Base-by-base conservation (phyloP, 768 basidiomycete species). In the Tylopilus cervinicoccineus region DNA sequence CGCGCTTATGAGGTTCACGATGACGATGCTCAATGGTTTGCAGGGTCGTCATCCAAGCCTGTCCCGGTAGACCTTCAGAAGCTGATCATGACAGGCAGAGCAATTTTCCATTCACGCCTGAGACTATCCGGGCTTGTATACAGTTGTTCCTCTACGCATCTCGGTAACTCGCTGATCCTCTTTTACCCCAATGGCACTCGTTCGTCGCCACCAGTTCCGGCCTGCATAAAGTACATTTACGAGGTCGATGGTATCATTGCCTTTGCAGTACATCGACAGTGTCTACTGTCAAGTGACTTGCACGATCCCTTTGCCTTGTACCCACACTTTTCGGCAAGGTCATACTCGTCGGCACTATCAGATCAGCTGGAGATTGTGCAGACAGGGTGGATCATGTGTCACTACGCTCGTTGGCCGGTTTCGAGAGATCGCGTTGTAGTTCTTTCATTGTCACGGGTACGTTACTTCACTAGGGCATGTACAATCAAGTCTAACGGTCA, bases 191-290 rank as follows among this genome's bases (percentile, higher is more conserved):
- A 16, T 0, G 46, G 56, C 12, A 19, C 33, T 17, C 5, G 9
- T 8, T 38, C 8, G 2, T 45, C 6, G 2, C n/a, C 14, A 0
- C 54, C 54, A 20, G 29, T 59, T 10, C 58, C 58, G 0, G 47
- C 46, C 0, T 32, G 38, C 22, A 55, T 59, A 40, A 52, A 58
- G 23, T 57, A 59, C 12, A 59, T 59, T 1, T 57, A 44, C 23
- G 20, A 26, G 3, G 17, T 24, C 2, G 19, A 37, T 0, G 28
- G 31, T 3, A 20, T 27, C 0, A 26, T 53, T 0, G 4, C 31
- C 4, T 45, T 54, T 34, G 38, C 50, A 13, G 52, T 51, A 2
- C 50, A 55, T 39, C 7, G 38, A 14, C 50, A 57, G 14, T 14
- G 7, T 0, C 43, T 28, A 1, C 11, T 43, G 19, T 3, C 17